Base-by-base conservation (phyloP, 169 alveolate genomes). In the Plasmodium yoelii region DNA sequence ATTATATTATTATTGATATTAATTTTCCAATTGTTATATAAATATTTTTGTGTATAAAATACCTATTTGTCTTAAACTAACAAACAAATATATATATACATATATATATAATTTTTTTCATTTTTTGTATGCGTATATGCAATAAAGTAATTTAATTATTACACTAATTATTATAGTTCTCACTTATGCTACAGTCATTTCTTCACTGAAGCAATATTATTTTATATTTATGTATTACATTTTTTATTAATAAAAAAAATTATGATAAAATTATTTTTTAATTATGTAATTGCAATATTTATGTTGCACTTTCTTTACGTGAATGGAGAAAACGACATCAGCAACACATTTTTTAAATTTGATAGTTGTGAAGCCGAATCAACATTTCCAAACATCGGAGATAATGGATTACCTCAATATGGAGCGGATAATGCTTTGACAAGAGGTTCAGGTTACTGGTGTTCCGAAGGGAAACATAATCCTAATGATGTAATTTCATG, bases 351-450 rank as follows among this genome's bases (percentile, higher is more conserved):
- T 67, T 82, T 82, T 39, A 82, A 82, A 60, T 82, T 82, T 56
- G 90, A 82, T 13, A 67, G 44, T 56, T 82, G 90, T 59, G 75
- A 82, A 46, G 65, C 90, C 49, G 42, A 61, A 19, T 73, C 88
- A n/a, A 73, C 86, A 13, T 72, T 87, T 53, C 55, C 92, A 46
- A 92, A 93, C 44, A 73, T 92, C 15, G 94, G 94, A 1, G 87
- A 90, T 49, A 89, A 91, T 60, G 96, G 96, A 53, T 44, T 72
- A 34, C 92, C 94, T 42, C 92, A 94, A 67, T 94, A 94, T 51
- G 96, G 90, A 24, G 96, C 96, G 2, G 88, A 87, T 9, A 94
- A 94, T 74, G 96, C 96, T 7, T 19, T 92, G 46, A 94, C 96
- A 8, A 61, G 89, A 51, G 95, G 95, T 28, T 92, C 94, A 46